A percentile compares a stretch with the other conserved stretches of the same genome.
phyloP scores from a whole-genome alignment of 306 rosid species.

The Castanopsis chinensis region DNA sequence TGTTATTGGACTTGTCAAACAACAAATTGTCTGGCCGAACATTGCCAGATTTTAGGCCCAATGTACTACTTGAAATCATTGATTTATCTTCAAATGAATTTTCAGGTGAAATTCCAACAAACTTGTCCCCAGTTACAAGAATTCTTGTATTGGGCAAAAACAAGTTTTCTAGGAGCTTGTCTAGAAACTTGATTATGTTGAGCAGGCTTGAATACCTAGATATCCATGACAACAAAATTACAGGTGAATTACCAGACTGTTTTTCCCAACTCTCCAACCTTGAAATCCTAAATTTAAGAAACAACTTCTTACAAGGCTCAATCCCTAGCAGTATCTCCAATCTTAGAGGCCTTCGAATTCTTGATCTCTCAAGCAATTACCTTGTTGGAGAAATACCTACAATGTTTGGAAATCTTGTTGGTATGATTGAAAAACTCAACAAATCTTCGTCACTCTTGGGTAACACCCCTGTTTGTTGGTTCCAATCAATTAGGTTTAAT shows the following conservation, averaged over 20 bases:
- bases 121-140: conserved; percentile 17
- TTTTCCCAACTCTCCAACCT: background rate
- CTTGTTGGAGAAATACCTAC: conserved; percentile 1
- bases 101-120: conserved; percentile 27
- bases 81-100: conserved; percentile 30
- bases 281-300: no score
- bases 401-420: conserved; percentile 10
- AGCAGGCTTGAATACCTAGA: conserved; percentile 22
- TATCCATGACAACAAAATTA: conserved; percentile 22
- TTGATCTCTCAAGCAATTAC: conserved; percentile 26
- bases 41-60: conserved; percentile 16
- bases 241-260: no score
- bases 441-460: background rate
- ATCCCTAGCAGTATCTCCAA: background rate
- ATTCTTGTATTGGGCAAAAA: background rate
- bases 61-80: conserved; percentile 8
- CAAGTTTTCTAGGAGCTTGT: conserved; percentile 12
- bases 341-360: conserved; percentile 16
- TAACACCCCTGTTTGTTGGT: no score
- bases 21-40: conserved; percentile 22
- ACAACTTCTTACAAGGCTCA: no score
- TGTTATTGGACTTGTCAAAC: conserved; percentile 23
- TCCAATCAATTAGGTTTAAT: conserved; percentile 2
- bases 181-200: conserved; percentile 16
- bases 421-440: conserved; percentile 19